Percentiles rank a stretch among this genome's conserved stretches.
phyloP scores from a whole-genome alignment of 2,329 filamentous ascomycete genomes.

The Zasmidium cellare region DNA sequence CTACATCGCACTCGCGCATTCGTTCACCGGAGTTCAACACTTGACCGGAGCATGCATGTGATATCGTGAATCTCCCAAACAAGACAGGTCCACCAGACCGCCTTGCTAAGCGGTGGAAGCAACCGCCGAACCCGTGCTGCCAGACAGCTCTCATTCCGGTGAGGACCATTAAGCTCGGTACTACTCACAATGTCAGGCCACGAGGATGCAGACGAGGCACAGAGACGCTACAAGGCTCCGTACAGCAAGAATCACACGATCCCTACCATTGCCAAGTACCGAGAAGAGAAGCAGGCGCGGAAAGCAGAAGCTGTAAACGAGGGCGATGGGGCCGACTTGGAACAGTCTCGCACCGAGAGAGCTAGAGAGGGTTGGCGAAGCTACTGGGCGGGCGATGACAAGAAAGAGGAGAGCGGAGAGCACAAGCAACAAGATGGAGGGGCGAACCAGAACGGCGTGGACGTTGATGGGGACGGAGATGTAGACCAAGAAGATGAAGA shows the following conservation, averaged over 20 bases:
- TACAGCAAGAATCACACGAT: constrained; percentile 47
- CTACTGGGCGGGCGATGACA: constrained; percentile 26
- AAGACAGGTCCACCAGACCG: neutral
- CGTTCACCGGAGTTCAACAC: neutral
- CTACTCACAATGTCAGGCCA: constrained; percentile 30
- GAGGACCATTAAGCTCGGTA: neutral
- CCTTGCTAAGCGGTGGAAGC: neutral
- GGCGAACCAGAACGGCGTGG: constrained; percentile 9
- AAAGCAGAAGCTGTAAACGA: constrained; percentile 28
- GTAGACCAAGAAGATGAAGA: constrained; percentile 22
- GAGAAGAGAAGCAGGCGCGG: constrained; percentile 47
- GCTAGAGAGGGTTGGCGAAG: constrained; percentile 31
- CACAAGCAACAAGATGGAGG: constrained; percentile 16
- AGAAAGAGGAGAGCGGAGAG: constrained; percentile 14
- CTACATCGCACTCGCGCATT: neutral
- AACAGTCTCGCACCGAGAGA: constrained; percentile 35
- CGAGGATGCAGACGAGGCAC: constrained; percentile 43
- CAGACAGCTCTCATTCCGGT: neutral
- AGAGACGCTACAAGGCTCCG: constrained; percentile 41
- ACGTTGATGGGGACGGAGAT: constrained; percentile 19
- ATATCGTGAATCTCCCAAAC: neutral
- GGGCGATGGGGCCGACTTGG: constrained; percentile 27
- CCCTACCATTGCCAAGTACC: constrained; percentile 49
- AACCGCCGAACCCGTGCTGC: neutral
- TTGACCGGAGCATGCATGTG: neutral